Evolutionary conservation across 192 early-diverging fungal genomes (phyloP), one percentile per base, ranked within the genome.

Genomic region (Coemansia sp.): DNA sequence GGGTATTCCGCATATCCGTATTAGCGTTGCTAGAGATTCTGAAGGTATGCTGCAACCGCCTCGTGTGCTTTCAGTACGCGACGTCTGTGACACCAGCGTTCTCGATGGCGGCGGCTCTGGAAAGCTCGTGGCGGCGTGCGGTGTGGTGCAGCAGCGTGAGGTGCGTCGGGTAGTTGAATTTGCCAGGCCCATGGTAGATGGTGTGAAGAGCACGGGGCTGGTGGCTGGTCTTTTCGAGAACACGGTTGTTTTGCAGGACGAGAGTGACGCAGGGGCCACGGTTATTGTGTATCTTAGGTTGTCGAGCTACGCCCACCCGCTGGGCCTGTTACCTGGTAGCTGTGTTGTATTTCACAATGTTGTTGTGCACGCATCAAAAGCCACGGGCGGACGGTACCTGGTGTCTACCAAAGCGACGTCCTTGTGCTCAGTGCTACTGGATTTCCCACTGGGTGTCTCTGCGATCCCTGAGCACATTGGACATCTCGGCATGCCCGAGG

Each of bases 271-370:
- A 22, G 37, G 37, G n/a, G 36, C n/a, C 7, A 49, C 43, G 7
- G 38, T 58, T 9, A 19, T 35, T 14, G 17, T 66, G 40, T 72
- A 72, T 20, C 26, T 61, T 8, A 65, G 58, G 23, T 45, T 72
- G 20, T 37, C 46, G 5, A 65, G 42, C 14, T 58, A 53, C 27
- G 43, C 58, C 7, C 70, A 72, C 20, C 58, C 70, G 2, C 30
- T 62, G 20, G 58, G 58, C 0, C n/a, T 72, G 40, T 38, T 72
- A 17, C 70, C 57, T 1, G 70, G 70, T 11, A 29, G 58, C 7
- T 42, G 38, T 13, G 37, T 64, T 1, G 45, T 57, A n/a, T 46
- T 60, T 17, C 50, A 49, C 2, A 50, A 66, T 25, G 54, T 53
- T 8, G 18, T 25, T 13, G 19, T 61, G 15, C 35, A 17, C 22